A percentile compares a stretch with the other conserved stretches of the same genome.
Conservation (phyloP, 805 yeast species). For the Wickerhamiella dianesei region DNA sequence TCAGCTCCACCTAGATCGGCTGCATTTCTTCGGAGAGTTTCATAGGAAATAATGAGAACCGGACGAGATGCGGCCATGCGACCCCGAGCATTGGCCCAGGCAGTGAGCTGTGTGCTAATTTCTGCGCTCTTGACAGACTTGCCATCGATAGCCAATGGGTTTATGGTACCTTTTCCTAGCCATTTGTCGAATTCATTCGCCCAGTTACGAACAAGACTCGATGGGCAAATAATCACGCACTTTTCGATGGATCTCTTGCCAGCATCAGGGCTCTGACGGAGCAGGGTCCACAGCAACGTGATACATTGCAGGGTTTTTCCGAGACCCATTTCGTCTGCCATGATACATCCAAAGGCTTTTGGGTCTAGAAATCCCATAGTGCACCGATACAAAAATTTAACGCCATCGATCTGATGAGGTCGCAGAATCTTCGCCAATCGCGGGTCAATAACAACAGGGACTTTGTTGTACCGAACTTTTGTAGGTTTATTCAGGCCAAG, state of each 20-base stretch:
- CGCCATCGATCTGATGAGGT: slow-evolving; percentile 96
- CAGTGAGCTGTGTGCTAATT: slow-evolving; percentile 50
- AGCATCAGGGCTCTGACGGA: slow-evolving; percentile 79
- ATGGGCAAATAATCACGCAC: slow-evolving; percentile 88
- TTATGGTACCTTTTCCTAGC: slow-evolving; percentile 83
- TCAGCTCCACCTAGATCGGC: slow-evolving; percentile 60
- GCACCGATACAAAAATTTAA: slow-evolving; percentile 77
- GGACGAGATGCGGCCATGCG: slow-evolving; percentile 74
- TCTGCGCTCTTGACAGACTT: slow-evolving; percentile 56
- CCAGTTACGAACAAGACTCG: slow-evolving; percentile 89
- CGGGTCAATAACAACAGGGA: slow-evolving; percentile 94
- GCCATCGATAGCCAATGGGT: slow-evolving; percentile 88
- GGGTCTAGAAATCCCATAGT: slow-evolving; percentile 57
- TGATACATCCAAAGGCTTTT: slow-evolving; percentile 85
- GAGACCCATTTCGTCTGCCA: slow-evolving; percentile 97
- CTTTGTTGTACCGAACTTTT: slow-evolving; percentile 42
- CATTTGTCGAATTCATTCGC: slow-evolving; percentile 91
- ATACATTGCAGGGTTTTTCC: slow-evolving; percentile 88
- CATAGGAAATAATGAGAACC: slow-evolving; percentile 85
- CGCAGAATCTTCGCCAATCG: slow-evolving; percentile 66
- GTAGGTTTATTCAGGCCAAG: slow-evolving; percentile 50
- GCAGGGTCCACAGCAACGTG: slow-evolving; percentile 80
- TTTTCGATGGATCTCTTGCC: slow-evolving; percentile 70
- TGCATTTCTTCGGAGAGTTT: slow-evolving; percentile 77
- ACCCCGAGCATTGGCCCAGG: slow-evolving; percentile 83